These are phyloP conservation scores for Sclerotinia glacialis DNA, from an alignment of 2,329 filamentous ascomycete genomes.

Conservation along the genomic window DNA sequence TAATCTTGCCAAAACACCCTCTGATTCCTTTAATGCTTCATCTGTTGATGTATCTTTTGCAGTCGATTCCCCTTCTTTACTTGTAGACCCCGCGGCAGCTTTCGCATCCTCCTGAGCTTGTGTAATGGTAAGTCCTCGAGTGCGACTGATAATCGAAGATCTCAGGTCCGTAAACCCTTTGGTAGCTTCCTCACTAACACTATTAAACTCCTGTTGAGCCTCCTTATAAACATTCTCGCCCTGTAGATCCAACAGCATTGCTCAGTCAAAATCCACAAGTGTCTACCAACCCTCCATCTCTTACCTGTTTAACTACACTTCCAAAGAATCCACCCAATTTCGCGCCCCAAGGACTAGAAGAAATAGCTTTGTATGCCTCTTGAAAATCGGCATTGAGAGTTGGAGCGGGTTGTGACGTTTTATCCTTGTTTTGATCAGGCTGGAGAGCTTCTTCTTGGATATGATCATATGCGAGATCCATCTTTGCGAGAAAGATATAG, in stretches of 20 bases:
- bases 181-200: conserved; percentile 75
- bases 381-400: conserved; percentile 85
- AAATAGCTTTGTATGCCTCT: conserved; percentile 92
- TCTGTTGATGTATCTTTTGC: conserved; percentile 47
- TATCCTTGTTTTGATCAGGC: conserved; percentile 51
- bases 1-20: conserved; percentile 72
- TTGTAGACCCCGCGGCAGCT: conserved; percentile 28
- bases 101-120: conserved; percentile 32
- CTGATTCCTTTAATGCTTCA: conserved; percentile 49
- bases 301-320: conserved; percentile 87
- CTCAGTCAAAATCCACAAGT: conserved; percentile 2
- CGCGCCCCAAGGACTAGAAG: conserved; percentile 85
- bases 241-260: conserved; percentile 43
- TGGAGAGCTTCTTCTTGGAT: conserved; percentile 77
- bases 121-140: conserved; percentile 64
- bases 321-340: conserved; percentile 85
- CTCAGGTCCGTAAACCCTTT: conserved; percentile 73
- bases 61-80: conserved; percentile 33
- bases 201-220: conserved; percentile 78
- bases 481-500: conserved; percentile 41
- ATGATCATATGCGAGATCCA: conserved; percentile 98
- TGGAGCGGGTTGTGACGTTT: conserved; percentile 45
- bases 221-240: conserved; percentile 81
- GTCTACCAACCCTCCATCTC: conserved; percentile 29
- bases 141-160: conserved; percentile 67